A percentile compares a stretch with the other conserved stretches of the same genome.
Conservation (phyloP, 2,329 filamentous ascomycete genomes). For the Monosporascus sp. region DNA sequence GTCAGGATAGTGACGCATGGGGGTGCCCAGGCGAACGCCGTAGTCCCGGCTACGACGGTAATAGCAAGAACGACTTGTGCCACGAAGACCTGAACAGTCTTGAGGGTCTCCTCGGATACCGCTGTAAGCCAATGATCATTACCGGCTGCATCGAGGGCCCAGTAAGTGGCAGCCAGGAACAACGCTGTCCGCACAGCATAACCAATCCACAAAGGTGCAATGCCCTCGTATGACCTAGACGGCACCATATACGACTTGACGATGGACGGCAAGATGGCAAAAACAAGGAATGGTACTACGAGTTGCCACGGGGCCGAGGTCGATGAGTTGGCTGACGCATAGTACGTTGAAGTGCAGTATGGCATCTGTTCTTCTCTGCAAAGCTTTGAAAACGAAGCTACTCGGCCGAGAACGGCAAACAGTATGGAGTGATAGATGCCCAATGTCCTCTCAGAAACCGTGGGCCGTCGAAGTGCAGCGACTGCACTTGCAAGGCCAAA, state of each 20-base stretch:
- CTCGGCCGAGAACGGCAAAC: constrained; percentile 72
- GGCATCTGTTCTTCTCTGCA: constrained; percentile 99
- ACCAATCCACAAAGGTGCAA: constrained; percentile 79
- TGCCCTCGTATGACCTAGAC: constrained; percentile 83
- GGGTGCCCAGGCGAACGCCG: constrained; percentile 79
- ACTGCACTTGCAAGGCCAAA: constrained; percentile 74
- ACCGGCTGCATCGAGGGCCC: constrained; percentile 84
- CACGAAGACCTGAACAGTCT: constrained; percentile 67
- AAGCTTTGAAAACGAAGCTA: constrained; percentile 83
- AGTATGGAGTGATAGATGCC: constrained; percentile 80
- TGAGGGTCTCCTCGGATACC: constrained; percentile 56
- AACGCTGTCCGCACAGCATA: constrained; percentile 72
- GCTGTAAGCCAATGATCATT: constrained; percentile 72
- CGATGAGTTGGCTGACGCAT: constrained; percentile 83
- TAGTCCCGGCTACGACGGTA: constrained; percentile 75
- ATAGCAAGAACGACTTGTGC: constrained; percentile 78
- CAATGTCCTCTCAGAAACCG: constrained; percentile 62
- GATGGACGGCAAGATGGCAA: constrained; percentile 65
- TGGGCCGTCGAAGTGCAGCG: constrained; percentile 68
- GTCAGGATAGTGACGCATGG: constrained; percentile 73
- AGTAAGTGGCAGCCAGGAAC: constrained; percentile 72
- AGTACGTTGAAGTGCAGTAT: constrained; percentile 91
- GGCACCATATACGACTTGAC: constrained; percentile 74
- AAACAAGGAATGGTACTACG: constrained; percentile 68
- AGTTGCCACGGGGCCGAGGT: constrained; percentile 92